These are phyloP conservation scores for Cyclanthera cordifolia DNA, from an alignment of 306 rosid species.

Conservation along the genomic window DNA sequence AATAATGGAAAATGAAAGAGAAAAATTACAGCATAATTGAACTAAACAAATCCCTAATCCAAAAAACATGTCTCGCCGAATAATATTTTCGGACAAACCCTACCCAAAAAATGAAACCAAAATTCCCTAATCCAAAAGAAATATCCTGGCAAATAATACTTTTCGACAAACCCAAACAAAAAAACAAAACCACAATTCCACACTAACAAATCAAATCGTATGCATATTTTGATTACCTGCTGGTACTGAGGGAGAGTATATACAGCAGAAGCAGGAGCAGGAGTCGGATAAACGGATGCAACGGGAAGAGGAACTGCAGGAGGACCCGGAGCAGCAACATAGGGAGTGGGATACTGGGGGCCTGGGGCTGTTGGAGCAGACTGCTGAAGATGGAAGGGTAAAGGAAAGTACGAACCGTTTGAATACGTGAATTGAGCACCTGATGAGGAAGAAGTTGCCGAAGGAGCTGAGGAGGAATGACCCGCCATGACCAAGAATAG, in stretches of 20 bases:
- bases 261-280: constrained; percentile 30
- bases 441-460: constrained; percentile 23
- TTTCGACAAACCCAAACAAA: background rate
- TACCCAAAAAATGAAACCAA: too few relatives aligned
- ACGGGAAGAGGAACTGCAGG: constrained; percentile 20
- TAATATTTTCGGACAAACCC: too few relatives aligned
- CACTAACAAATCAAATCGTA: background rate
- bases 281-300: constrained; percentile 31
- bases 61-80: background rate
- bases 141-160: background rate
- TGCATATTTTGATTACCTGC: constrained; percentile 27
- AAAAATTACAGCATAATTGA: background rate
- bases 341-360: constrained; percentile 42
- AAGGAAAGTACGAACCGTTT: constrained; percentile 51
- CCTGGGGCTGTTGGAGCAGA: constrained; percentile 25
- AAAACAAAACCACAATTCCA: background rate
- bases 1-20: background rate
- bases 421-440: constrained; percentile 48
- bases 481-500: constrained; percentile 33
- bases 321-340: constrained; percentile 23
- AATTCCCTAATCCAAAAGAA: background rate
- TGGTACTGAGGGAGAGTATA: constrained; percentile 63
- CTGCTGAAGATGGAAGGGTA: constrained; percentile 79
- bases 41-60: background rate
- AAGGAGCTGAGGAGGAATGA: constrained; percentile 27